Evolutionary conservation across 129 eudicot genomes (phyloP).

Genomic region (Escallonia rubra): DNA sequence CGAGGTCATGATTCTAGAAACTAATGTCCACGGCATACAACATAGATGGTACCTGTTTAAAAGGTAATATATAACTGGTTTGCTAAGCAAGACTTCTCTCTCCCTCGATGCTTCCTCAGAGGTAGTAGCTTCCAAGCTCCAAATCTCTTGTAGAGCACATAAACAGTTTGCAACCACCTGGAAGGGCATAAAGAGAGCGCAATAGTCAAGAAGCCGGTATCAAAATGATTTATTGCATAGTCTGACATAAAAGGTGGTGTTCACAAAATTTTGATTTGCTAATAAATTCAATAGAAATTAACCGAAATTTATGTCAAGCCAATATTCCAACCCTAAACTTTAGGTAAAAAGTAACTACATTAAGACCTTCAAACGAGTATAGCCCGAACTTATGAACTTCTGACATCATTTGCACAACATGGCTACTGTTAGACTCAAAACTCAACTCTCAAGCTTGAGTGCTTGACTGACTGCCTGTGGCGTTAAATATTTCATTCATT

Average conservation of each 20-base stretch:
- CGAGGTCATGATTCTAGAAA: background rate
- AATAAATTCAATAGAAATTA: no score
- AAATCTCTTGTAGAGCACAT: conserved; percentile 85
- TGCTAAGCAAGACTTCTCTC: conserved; percentile 77
- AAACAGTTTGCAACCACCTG: conserved; percentile 96
- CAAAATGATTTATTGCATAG: background rate
- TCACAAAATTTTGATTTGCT: no score
- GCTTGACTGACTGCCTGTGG: no score
- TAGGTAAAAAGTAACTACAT: no score
- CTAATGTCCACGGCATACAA: background rate
- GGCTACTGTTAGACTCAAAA: no score
- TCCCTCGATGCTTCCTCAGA: conserved; percentile 89
- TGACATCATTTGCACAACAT: no score
- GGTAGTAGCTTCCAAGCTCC: conserved; percentile 82
- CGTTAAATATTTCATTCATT: no score
- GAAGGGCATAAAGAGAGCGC: background rate
- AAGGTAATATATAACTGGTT: conserved; percentile 75
- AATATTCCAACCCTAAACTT: no score
- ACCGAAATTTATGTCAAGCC: no score
- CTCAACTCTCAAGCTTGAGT: no score
- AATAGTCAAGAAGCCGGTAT: background rate
- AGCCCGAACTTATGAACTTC: no score
- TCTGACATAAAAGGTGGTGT: background rate
- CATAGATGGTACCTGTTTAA: conserved; percentile 53
- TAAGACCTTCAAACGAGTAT: no score